Conservation (phyloP, 805 yeast genomes). For the Pichia californica region DNA sequence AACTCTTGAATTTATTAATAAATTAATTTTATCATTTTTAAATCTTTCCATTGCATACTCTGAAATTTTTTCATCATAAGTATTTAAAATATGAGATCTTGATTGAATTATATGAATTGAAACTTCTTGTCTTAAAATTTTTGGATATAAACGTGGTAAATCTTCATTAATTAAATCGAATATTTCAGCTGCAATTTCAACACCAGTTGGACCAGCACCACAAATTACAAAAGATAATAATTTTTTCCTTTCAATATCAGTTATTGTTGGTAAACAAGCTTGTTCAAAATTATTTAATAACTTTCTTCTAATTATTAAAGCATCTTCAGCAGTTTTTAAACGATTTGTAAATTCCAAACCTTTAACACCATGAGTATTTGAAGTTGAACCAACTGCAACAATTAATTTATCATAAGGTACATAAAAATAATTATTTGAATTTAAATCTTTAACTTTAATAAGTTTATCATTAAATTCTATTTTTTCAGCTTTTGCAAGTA, state of each 20-base stretch:
- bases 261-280: conserved; percentile 71
- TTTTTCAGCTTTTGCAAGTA: conserved; percentile 83
- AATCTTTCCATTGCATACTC: conserved; percentile 78
- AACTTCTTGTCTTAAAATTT: conserved; percentile 64
- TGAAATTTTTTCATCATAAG: conserved; percentile 61
- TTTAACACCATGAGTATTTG: conserved; percentile 89
- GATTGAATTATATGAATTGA: conserved; percentile 86
- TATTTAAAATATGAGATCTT: conserved; percentile 75
- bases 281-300: conserved; percentile 84
- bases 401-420: conserved; percentile 76
- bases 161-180: conserved; percentile 93
- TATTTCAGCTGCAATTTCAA: conserved; percentile 92
- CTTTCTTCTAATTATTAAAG: conserved; percentile 72
- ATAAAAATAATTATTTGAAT: conserved; percentile 38
- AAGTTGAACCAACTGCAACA: conserved; percentile 90
- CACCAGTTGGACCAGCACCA: conserved; percentile 99
- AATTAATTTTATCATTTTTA: conserved; percentile 56
- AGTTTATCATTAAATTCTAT: conserved; percentile 67
- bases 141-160: conserved; percentile 82
- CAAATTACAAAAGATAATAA: conserved; percentile 85
- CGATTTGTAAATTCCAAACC: conserved; percentile 89
- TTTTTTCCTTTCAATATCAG: conserved; percentile 68
- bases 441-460: conserved; percentile 50
- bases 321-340: conserved; percentile 85
- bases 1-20: conserved; percentile 81